Base-by-base conservation (phyloP, 2,329 filamentous ascomycete species). In the Colletotrichum orbiculare region DNA sequence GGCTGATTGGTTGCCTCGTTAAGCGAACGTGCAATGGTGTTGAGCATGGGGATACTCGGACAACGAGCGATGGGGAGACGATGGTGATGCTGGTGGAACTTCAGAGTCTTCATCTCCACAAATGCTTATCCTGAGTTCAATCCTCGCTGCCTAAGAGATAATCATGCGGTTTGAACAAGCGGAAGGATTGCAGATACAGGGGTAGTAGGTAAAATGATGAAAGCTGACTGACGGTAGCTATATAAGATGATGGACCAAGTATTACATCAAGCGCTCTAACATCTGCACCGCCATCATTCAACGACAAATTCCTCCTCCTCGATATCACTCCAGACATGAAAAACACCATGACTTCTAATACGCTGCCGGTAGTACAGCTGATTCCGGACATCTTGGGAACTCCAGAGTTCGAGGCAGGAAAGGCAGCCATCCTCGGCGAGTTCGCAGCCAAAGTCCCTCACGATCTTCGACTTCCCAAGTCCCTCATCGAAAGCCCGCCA, bases 391-490 rank as follows among this genome's bases (percentile, higher is more conserved):
- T 47, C 15, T 17, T 5, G 43, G 74, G 75, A 3, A 71, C 71
- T 1, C 46, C 66, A 0, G 71, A 68, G 2, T 76, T 71, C n/a
- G 74, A 77, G 39, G 45, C 43, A 0, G 61, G 60, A 12, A 70
- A 72, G 5, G 58, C 62, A 7, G 39, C 60, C 1, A 69, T 78
- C 12, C 70, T 76, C 4, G 60, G 73, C 33, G 70, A 72, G 1
- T 76, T 81, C 34, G 70, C 71, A 5, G 60, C 70, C 39, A 74
- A 72, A 48, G 74, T 80, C 1, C 78, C 79, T 2, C 39, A 46
- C 2, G 62, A 68, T 5, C 66, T 76, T 25, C 70, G 67, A 11
- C 71, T 81, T 1, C 72, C 78, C 1, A 50, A 67, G 8, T 47
- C 68, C 3, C 38, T 73, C 41, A 67, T 75, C 35, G 60, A 69